phyloP scores from a whole-genome alignment of 768 basidiomycete species.

The Trametes elegans region DNA sequence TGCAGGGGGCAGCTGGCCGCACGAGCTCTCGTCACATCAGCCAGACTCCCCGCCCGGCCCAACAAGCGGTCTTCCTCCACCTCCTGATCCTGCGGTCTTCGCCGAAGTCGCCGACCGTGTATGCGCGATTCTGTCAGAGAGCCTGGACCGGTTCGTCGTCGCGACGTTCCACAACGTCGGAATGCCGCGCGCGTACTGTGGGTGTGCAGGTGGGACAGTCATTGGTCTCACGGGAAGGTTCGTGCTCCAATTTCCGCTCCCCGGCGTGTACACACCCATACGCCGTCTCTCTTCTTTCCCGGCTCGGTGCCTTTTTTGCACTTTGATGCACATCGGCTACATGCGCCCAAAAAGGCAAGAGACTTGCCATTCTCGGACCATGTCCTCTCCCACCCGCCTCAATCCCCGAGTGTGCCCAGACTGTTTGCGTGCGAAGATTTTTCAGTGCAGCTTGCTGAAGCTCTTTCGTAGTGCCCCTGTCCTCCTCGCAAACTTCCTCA shows the following conservation, averaged over 20 bases:
- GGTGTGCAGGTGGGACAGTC: conserved; percentile 59
- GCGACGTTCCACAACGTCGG: conserved; percentile 74
- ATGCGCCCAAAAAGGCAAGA: neutral
- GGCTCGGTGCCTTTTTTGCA: conserved; percentile 8
- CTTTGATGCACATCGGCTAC: neutral
- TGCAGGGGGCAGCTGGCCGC: conserved; percentile 6
- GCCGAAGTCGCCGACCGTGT: conserved; percentile 56
- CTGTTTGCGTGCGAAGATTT: neutral
- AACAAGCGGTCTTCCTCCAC: conserved; percentile 28
- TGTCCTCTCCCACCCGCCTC: neutral
- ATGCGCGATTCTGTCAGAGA: conserved; percentile 57
- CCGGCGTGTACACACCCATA: neutral
- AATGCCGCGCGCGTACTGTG: conserved; percentile 65
- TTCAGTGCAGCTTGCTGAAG: neutral
- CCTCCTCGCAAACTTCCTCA: conserved; percentile 42
- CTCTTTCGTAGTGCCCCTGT: conserved; percentile 26
- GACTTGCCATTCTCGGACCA: neutral
- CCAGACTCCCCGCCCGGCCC: conserved; percentile 1
- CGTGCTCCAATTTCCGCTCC: conserved; percentile 9
- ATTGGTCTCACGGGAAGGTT: conserved; percentile 46
- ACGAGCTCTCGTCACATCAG: conserved; percentile 1
- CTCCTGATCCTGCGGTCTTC: conserved; percentile 68
- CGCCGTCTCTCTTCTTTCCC: conserved; percentile 4
- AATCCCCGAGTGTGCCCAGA: too few relatives aligned
- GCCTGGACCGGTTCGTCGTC: conserved; percentile 62